Percentiles rank a stretch among this genome's conserved stretches.
Conservation (phyloP, 1,139 yeast genomes). For the Yamadazyma diospyri region DNA sequence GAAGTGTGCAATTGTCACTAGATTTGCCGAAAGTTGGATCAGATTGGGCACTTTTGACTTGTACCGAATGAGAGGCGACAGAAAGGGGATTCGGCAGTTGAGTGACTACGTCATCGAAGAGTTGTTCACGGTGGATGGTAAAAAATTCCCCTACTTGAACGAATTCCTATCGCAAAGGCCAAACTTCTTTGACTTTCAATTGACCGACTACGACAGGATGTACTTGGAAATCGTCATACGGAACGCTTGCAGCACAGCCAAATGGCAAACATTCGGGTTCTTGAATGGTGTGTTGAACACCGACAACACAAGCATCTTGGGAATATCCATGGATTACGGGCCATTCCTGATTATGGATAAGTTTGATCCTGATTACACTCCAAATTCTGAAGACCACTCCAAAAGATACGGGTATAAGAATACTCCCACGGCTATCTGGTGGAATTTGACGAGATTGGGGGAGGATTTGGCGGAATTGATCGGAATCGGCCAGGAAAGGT, state of each 20-base stretch:
- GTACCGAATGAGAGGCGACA: conserved; percentile 70
- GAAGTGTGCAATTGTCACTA: conserved; percentile 77
- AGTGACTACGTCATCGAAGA: conserved; percentile 73
- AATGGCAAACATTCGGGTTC: conserved; percentile 90
- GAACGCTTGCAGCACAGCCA: conserved; percentile 76
- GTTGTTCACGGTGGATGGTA: conserved; percentile 41
- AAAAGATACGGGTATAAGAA: conserved; percentile 73
- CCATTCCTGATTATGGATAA: conserved; percentile 90
- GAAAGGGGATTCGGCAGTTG: conserved; percentile 56
- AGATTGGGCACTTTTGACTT: conserved; percentile 89
- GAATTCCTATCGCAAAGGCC: conserved; percentile 15
- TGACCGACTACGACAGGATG: conserved; percentile 66
- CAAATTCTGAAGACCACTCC: conserved; percentile 82
- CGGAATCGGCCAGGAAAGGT: conserved; percentile 55
- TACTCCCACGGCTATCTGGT: conserved; percentile 87
- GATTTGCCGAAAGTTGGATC: conserved; percentile 86
- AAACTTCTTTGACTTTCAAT: conserved; percentile 21
- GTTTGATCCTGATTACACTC: conserved; percentile 77
- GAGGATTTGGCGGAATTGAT: conserved; percentile 79
- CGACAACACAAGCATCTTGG: conserved; percentile 85
- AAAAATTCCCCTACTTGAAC: conserved; percentile 35
- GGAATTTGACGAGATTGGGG: conserved; percentile 85
- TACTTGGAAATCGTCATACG: conserved; percentile 65
- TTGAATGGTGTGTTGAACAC: conserved; percentile 93
- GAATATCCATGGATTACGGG: conserved; percentile 89